Conservation (phyloP, 176 grass and related monocot genomes). For the Chloris gayana region DNA sequence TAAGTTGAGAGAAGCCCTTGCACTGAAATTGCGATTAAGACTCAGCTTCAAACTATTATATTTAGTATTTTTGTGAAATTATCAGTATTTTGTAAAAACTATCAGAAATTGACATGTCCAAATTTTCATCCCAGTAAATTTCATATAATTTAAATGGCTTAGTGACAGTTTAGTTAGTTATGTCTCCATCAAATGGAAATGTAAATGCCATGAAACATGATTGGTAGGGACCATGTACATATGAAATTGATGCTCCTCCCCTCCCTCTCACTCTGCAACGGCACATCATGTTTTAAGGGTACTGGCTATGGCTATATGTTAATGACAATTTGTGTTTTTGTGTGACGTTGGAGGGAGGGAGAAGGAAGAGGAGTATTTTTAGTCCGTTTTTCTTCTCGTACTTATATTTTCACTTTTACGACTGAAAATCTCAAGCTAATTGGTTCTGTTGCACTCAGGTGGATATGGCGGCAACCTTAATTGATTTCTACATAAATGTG, state of each 20-base stretch:
- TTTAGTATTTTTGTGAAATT: neutral
- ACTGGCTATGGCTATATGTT: neutral
- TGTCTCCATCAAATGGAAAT: neutral
- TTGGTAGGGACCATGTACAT: neutral
- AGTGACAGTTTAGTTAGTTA: neutral
- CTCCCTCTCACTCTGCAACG: neutral
- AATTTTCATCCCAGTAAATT: neutral
- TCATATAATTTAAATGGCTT: neutral
- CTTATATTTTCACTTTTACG: neutral
- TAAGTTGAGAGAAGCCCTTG: neutral
- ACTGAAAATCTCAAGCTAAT: conserved; percentile 21
- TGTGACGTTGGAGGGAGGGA: neutral
- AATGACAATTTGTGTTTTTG: neutral
- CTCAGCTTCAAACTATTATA: neutral
- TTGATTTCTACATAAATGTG: conserved; percentile 97
- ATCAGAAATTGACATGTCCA: neutral
- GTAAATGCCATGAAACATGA: neutral
- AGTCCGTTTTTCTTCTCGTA: neutral
- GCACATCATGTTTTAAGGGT: neutral
- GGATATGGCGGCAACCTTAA: conserved; percentile 93
- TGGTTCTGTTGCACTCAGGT: conserved; percentile 55
- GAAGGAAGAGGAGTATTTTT: neutral
- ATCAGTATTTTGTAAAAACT: neutral
- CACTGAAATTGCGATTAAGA: neutral
- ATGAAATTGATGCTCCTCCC: neutral